Evolutionary conservation across 176 grass and related monocot species (phyloP), one percentile per base, ranked within the genome.

Genomic region (Themeda triandra): DNA sequence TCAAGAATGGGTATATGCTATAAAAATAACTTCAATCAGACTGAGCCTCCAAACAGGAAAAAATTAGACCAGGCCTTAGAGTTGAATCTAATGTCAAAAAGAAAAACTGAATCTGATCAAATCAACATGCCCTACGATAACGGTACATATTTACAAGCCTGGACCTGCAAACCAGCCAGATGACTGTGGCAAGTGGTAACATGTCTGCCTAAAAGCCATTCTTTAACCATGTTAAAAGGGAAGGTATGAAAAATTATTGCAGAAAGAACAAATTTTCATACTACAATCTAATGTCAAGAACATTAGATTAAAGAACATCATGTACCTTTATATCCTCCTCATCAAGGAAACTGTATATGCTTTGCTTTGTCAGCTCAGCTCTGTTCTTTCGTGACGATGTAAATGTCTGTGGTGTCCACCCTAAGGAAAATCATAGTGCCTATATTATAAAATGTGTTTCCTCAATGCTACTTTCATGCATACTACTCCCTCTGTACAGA

Each of bases 251-350:
- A 23, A 67, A 48, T 25, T 4, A 89, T 80, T 60, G 19, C n/a
- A 71, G 42, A 48, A 46, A 72, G 25, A 78, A 17, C 8, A 15
- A 29, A 18, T 33, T 62, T 56, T 69, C 29, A 66, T 37, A 80
- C 19, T 76, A 66, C 2, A 76, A 63, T 68, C 9, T 41, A 39
- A 39, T 39, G 36, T 39, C 36, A 39, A 39, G 36, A 39, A 39
- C 33, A 35, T 35, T 35, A 35, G 33, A 35, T 30, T 75, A 90
- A 46, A 62, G 59, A 59, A 33, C 10, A 86, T 46, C 35, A 32
- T 28, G 33, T 84, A 98, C 96, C 96, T 98, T 98, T 44, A 98
- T 83, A 59, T 98, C 96, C 63, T 95, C 96, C 48, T 98, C 96
- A 82, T 98, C 96, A 75, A 98, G 77, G 87, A 98, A 98, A 88